phyloP scores from a whole-genome alignment of 805 yeast genomes.

The Lipomyces lipofer region DNA sequence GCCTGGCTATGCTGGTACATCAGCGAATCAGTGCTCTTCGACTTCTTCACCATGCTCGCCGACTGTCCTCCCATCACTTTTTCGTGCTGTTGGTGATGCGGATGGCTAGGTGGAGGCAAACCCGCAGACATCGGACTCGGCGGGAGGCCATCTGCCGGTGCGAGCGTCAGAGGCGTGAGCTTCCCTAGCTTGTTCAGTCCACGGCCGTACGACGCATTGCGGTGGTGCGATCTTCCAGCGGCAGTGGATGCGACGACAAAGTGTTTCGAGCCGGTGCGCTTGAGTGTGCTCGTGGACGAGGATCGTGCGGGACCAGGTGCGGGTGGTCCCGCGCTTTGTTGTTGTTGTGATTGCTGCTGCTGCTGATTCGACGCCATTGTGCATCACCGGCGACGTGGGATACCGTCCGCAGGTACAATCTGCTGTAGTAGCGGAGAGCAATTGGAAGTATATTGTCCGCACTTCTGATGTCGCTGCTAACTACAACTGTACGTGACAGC shows the following conservation, averaged over 20 bases:
- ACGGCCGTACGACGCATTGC: slow-evolving; percentile 23
- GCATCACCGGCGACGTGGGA: background rate
- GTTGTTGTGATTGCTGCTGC: slow-evolving; percentile 8
- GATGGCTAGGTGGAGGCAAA: slow-evolving; percentile 5
- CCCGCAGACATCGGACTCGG: slow-evolving; percentile 4
- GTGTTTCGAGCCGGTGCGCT: slow-evolving; percentile 24
- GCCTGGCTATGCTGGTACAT: slow-evolving; percentile 2
- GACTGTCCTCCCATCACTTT: background rate
- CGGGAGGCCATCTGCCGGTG: slow-evolving; percentile 5
- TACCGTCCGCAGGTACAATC: background rate
- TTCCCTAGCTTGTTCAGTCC: slow-evolving; percentile 21
- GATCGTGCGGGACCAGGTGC: slow-evolving; percentile 10
- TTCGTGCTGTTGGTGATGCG: background rate
- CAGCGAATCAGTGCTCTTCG: slow-evolving; percentile 26
- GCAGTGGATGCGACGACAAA: slow-evolving; percentile 23
- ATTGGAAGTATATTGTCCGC: too few relatives aligned
- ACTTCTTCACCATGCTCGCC: slow-evolving; percentile 12
- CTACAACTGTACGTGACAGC: too few relatives aligned
- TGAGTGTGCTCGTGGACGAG: slow-evolving; percentile 6
- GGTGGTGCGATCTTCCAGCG: slow-evolving; percentile 16
- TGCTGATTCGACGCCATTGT: background rate
- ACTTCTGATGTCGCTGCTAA: too few relatives aligned
- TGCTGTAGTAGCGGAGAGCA: too few relatives aligned
- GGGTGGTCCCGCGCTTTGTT: background rate
- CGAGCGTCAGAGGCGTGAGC: slow-evolving; percentile 13